phyloP scores from a whole-genome alignment of 495 filamentous ascomycete species.

The Aspergillus funiculosus region DNA sequence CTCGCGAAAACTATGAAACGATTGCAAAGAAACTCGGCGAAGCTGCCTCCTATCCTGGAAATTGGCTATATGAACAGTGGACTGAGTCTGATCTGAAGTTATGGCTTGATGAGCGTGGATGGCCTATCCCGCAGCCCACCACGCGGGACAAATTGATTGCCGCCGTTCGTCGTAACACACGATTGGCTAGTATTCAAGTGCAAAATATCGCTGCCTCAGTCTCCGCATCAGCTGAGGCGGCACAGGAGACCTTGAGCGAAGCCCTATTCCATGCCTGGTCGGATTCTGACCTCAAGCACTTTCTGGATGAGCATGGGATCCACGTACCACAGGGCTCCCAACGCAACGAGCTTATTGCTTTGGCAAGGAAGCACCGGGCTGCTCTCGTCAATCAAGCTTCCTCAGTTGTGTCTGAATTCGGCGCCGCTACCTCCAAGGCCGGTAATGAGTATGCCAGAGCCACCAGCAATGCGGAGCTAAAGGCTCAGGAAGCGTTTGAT shows the following conservation, averaged over 20 bases:
- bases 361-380: constrained; percentile 84
- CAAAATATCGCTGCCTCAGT: constrained; percentile 56
- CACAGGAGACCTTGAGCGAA: constrained; percentile 68
- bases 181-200: constrained; percentile 62
- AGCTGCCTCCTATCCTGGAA: constrained; percentile 78
- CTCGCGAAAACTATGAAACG: constrained; percentile 74
- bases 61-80: constrained; percentile 93
- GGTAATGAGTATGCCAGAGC: constrained; percentile 72
- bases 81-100: constrained; percentile 67
- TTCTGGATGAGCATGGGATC: constrained; percentile 68
- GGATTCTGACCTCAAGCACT: constrained; percentile 73
- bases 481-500: constrained; percentile 64
- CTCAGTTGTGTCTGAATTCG: constrained; percentile 54
- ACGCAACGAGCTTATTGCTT: constrained; percentile 81
- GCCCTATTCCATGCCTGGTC: constrained; percentile 84
- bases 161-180: constrained; percentile 83
- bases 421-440: constrained; percentile 77
- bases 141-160: constrained; percentile 86
- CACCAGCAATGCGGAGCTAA: constrained; percentile 61
- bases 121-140: constrained; percentile 79
- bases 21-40: constrained; percentile 80
- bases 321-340: constrained; percentile 85
- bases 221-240: constrained; percentile 58
- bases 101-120: constrained; percentile 86
- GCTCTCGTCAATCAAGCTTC: constrained; percentile 58